A percentile compares a stretch with the other conserved stretches of the same genome.
These are phyloP conservation scores for Macroventuria anomochaeta DNA, from an alignment of 2,329 filamentous ascomycete species.

Conservation along the genomic window DNA sequence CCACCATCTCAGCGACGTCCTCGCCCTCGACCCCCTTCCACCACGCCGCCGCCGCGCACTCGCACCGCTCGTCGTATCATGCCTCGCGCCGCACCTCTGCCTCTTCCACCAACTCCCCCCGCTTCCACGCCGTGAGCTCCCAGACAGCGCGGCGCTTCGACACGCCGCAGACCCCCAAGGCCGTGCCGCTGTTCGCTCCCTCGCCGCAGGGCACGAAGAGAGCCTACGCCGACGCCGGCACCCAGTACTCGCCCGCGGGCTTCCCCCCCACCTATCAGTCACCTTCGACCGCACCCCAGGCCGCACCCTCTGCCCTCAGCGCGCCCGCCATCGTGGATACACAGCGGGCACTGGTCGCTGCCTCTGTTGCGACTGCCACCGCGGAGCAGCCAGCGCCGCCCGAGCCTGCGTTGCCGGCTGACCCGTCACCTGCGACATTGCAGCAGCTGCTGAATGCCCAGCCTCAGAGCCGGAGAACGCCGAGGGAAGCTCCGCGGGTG, in stretches of 20 bases:
- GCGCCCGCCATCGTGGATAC: constrained; percentile 28
- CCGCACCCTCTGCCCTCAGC: constrained; percentile 16
- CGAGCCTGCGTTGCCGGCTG: constrained; percentile 44
- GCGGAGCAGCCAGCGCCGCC: constrained; percentile 39
- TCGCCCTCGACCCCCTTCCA: constrained; percentile 47
- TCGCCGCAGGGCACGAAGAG: constrained; percentile 41
- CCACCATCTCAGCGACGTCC: constrained; percentile 46
- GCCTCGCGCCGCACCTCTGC: constrained; percentile 37
- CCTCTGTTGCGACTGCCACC: constrained; percentile 40
- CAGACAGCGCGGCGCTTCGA: constrained; percentile 38
- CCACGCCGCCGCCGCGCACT: constrained; percentile 24
- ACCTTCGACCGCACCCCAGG: constrained; percentile 3
- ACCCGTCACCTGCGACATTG: constrained; percentile 37
- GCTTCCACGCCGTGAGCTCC: constrained; percentile 40
- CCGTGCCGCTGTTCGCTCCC: constrained; percentile 35
- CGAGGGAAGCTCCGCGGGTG: constrained; percentile 20
- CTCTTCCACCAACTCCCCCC: constrained; percentile 41
- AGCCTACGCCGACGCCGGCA: constrained; percentile 57
- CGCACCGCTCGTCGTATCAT: constrained; percentile 14
- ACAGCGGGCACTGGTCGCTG: constrained; percentile 32
- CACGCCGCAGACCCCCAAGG: constrained; percentile 31
- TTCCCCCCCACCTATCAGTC: constrained; percentile 53
- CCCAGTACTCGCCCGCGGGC: constrained; percentile 62
- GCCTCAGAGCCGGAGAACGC: constrained; percentile 17
- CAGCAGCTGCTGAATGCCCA: constrained; percentile 22